A percentile compares a stretch with the other conserved stretches of the same genome.
Conservation (phyloP, 345 rosid genomes). For the Odontarrhena argentea region DNA sequence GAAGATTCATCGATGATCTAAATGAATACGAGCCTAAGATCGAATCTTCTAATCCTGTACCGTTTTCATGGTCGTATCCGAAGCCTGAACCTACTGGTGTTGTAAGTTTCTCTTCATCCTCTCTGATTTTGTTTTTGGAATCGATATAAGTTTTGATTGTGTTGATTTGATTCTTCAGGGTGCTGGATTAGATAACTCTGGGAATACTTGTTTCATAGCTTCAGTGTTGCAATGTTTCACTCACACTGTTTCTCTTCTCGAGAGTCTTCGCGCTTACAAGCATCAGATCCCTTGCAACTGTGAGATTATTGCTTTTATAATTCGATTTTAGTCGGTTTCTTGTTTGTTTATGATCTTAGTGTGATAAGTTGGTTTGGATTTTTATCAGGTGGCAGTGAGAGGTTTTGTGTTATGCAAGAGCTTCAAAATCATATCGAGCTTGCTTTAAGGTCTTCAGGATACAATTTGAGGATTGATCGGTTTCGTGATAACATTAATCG, state of each 20-base stretch:
- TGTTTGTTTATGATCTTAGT: background rate
- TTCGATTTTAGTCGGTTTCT: background rate
- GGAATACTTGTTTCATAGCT: constrained; percentile 89
- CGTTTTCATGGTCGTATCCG: background rate
- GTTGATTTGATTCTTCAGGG: constrained; percentile 52
- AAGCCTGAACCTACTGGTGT: constrained; percentile 40
- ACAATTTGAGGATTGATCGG: constrained; percentile 45
- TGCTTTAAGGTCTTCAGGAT: constrained; percentile 65
- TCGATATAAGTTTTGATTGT: background rate
- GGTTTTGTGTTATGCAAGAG: constrained; percentile 62
- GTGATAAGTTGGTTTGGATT: constrained; percentile 5
- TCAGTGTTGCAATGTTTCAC: constrained; percentile 87
- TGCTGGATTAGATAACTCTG: constrained; percentile 78
- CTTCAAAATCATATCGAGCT: constrained; percentile 62
- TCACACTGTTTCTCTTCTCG: constrained; percentile 75
- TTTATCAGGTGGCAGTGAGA: constrained; percentile 53
- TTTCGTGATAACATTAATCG: constrained; percentile 63
- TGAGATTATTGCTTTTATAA: constrained; percentile 19
- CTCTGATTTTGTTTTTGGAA: background rate
- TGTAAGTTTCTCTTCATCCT: constrained; percentile 31
- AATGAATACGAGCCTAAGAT: constrained; percentile 1
- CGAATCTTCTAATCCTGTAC: background rate
- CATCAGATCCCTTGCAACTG: constrained; percentile 55
- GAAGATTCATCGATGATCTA: background rate
- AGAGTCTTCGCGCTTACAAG: constrained; percentile 50